Conservation (phyloP, 78 protist species). For the Polysphondylium violaceum region DNA sequence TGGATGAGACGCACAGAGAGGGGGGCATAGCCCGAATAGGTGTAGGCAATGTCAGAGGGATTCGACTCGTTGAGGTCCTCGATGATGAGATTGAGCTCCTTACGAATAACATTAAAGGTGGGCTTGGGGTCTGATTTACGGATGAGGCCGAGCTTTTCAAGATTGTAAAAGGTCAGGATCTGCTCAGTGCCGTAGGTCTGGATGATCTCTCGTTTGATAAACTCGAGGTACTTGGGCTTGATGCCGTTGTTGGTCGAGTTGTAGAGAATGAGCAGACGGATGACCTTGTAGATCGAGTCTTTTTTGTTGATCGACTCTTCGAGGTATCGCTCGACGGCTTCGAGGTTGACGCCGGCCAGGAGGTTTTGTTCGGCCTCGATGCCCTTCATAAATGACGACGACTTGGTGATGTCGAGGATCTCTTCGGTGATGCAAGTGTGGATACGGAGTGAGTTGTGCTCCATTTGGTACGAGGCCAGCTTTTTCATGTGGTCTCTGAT, state of each 20-base stretch:
- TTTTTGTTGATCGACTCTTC: conserved; percentile 81
- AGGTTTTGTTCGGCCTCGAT: conserved; percentile 78
- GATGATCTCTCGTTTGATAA: conserved; percentile 52
- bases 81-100: conserved; percentile 48
- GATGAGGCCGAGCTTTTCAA: conserved; percentile 29
- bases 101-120: conserved; percentile 1
- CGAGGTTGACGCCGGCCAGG: conserved; percentile 4
- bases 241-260: conserved; percentile 85
- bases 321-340: conserved; percentile 40
- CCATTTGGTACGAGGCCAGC: conserved; percentile 50
- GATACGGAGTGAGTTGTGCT: conserved; percentile 20
- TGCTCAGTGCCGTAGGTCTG: conserved; percentile 58
- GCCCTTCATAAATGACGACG: conserved; percentile 9
- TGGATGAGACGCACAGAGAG: conserved; percentile 85
- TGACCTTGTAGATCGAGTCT: conserved; percentile 82
- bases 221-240: conserved; percentile 51
- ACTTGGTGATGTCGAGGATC: conserved; percentile 9
- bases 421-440: conserved; percentile 54
- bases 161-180: not conserved
- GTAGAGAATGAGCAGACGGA: conserved; percentile 86
- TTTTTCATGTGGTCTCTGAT: conserved; percentile 76
- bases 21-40: conserved; percentile 93
- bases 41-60: conserved; percentile 80
- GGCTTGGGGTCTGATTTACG: conserved; percentile 17
- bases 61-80: conserved; percentile 79